phyloP scores from a whole-genome alignment of 2,329 filamentous ascomycete genomes.

The Penicillium sp. region DNA sequence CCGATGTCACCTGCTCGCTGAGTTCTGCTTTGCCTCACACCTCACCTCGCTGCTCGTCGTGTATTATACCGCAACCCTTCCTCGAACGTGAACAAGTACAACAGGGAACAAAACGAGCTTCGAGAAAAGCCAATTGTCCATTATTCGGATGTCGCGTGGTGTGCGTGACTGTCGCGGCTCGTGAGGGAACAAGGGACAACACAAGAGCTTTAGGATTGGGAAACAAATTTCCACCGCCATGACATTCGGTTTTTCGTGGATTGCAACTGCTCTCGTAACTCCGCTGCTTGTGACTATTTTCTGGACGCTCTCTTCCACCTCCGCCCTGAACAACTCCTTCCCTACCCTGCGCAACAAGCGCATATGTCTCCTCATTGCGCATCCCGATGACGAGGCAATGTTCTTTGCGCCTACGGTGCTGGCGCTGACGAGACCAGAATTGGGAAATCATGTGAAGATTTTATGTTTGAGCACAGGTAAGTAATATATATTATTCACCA shows the following conservation, averaged over 20 bases:
- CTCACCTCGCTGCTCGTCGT: not conserved
- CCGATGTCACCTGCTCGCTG: not conserved
- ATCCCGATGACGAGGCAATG: conserved; percentile 99
- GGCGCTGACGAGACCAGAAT: conserved; percentile 72
- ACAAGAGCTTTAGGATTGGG: not conserved
- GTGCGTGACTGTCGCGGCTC: not conserved
- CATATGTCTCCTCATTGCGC: conserved; percentile 88
- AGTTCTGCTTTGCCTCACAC: not conserved
- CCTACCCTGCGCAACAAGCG: conserved; percentile 74
- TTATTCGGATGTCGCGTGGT: not conserved
- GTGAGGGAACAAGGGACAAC: not conserved
- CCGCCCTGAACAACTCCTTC: conserved; percentile 35
- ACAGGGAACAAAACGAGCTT: not conserved
- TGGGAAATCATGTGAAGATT: conserved; percentile 90
- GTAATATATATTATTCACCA: conserved; percentile 14
- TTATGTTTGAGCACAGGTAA: conserved; percentile 82
- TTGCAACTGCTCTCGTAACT: conserved; percentile 8
- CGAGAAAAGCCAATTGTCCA: not conserved
- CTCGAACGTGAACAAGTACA: not conserved
- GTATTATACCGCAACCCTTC: not conserved
- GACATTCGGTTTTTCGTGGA: conserved; percentile 10
- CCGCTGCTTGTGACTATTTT: conserved; percentile 30
- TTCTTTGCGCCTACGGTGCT: conserved; percentile 91
- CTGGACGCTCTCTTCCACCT: conserved; percentile 41
- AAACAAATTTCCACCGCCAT: conserved; percentile 1